Base-by-base conservation (phyloP, 2,329 filamentous ascomycete genomes). In the Salinomyces thailandicus region DNA sequence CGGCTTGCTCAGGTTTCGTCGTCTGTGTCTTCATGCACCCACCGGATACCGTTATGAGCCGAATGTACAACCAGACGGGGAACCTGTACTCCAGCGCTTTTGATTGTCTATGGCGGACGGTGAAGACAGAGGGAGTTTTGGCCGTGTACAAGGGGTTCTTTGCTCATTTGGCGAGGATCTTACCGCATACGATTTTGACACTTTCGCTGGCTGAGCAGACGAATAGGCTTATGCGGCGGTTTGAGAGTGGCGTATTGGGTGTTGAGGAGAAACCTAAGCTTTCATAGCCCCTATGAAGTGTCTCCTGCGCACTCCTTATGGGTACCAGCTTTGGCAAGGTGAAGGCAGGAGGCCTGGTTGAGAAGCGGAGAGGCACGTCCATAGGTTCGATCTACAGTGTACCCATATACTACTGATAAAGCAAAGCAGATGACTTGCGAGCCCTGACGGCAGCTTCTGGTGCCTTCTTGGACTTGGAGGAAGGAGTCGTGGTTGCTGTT, bases 21-120 rank as follows among this genome's bases (percentile, higher is more conserved):
- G 91, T 98, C 13, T 98, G 91, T 67, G 85, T 84, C 51, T 79
- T 96, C 46, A 98, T 98, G 91, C 91, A 98, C 56, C 91, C 91
- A 36, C 91, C 91, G 74, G 91, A 98, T 61, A 98, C 91, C 4
- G 84, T 98, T 64, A 98, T 98, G 91, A 91, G 85, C 44, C 81
- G 91, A 45, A 80, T 98, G 70, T 98, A 98, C 71, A 98, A 98
- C 68, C 91, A 98, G 62, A 93, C 87, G 44, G 91, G 91, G 35
- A 93, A 95, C 58, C 72, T 98, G n/a, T 98, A 98, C 69, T 79
- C 74, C 49, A 83, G 87, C 40, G 85, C 93, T 4, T 83, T 93
- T 45, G 91, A 98, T 64, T 98, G 91, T 59, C 63, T 96, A 42
- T 76, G 74, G 58, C 87, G 94, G 66, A 98, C 91, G 0, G 72